Conservation (phyloP, 805 yeast species). For the Candida ascalaphidarum region DNA sequence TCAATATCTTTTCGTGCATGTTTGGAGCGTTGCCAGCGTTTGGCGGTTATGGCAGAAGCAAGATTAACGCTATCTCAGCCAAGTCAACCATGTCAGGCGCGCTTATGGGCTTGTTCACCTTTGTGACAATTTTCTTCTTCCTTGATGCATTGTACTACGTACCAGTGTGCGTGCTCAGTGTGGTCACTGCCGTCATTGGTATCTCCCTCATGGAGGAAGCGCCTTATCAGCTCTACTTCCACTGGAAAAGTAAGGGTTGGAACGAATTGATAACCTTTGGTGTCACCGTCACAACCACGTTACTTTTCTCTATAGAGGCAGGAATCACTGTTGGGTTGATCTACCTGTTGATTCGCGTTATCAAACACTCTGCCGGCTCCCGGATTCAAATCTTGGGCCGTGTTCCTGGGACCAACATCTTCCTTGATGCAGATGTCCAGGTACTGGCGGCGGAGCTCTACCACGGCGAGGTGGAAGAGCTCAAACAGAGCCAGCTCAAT, state of each 20-base stretch:
- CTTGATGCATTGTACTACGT: slow-evolving; percentile 59
- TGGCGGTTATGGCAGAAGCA: slow-evolving; percentile 94
- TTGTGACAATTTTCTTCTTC: slow-evolving; percentile 53
- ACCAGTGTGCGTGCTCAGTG: slow-evolving; percentile 74
- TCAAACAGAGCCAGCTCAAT: slow-evolving; percentile 8
- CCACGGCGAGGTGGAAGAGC: not conserved
- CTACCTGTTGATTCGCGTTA: slow-evolving; percentile 70
- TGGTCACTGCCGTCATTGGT: slow-evolving; percentile 71
- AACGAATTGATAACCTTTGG: slow-evolving; percentile 64
- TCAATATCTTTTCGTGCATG: slow-evolving; percentile 56
- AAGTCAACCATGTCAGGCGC: slow-evolving; percentile 78
- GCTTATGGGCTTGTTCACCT: slow-evolving; percentile 69
- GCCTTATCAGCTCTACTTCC: slow-evolving; percentile 70
- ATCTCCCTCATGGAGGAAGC: slow-evolving; percentile 64
- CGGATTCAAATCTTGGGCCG: slow-evolving; percentile 79
- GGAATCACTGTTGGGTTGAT: slow-evolving; percentile 86
- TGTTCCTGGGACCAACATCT: slow-evolving; percentile 29
- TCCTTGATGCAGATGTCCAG: slow-evolving; percentile 31
- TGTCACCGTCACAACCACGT: slow-evolving; percentile 55
- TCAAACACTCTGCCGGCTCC: slow-evolving; percentile 73
- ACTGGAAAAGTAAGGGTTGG: slow-evolving; percentile 64
- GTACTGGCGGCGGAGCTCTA: not conserved
- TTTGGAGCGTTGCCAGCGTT: slow-evolving; percentile 79
- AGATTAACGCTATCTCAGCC: slow-evolving; percentile 79
- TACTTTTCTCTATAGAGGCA: slow-evolving; percentile 70